phyloP scores from a whole-genome alignment of 164 flowering plant genomes.

The Chloranthus sessilifolius region DNA sequence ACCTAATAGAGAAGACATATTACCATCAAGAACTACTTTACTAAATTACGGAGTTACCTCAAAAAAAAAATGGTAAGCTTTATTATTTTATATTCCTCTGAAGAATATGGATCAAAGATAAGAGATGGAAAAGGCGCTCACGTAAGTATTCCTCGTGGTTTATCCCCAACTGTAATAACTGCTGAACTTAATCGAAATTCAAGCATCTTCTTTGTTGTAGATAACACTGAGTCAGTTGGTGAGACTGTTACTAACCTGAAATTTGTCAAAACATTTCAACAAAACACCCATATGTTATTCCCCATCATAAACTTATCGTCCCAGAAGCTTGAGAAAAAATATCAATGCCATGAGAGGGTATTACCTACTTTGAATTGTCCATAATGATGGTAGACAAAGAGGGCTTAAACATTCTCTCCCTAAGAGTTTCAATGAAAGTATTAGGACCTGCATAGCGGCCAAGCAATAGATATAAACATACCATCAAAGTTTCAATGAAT shows the following conservation, averaged over 20 bases:
- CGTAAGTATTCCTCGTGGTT: conserved; percentile 92
- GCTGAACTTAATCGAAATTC: conserved; percentile 62
- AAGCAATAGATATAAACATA: background rate
- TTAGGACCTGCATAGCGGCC: conserved; percentile 54
- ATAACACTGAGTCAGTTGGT: conserved; percentile 77
- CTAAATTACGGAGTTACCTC: background rate
- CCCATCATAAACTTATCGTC: too few relatives aligned
- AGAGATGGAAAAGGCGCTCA: conserved; percentile 30
- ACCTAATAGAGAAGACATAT: conserved; percentile 34
- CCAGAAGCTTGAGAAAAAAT: too few relatives aligned
- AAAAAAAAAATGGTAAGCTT: background rate
- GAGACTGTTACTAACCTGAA: conserved; percentile 72
- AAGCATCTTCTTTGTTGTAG: conserved; percentile 79
- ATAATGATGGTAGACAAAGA: conserved; percentile 78
- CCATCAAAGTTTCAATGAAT: too few relatives aligned
- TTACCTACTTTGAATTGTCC: conserved; percentile 99
- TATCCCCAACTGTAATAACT: conserved; percentile 66
- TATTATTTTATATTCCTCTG: background rate
- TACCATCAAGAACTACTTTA: background rate
- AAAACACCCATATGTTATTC: too few relatives aligned
- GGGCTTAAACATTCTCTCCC: conserved; percentile 87
- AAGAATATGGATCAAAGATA: background rate
- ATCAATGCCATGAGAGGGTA: conserved; percentile 35
- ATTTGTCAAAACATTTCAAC: too few relatives aligned
- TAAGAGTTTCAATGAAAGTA: conserved; percentile 81